Base-by-base conservation (phyloP, 2,329 filamentous ascomycete genomes). In the Diaporthe eres region DNA sequence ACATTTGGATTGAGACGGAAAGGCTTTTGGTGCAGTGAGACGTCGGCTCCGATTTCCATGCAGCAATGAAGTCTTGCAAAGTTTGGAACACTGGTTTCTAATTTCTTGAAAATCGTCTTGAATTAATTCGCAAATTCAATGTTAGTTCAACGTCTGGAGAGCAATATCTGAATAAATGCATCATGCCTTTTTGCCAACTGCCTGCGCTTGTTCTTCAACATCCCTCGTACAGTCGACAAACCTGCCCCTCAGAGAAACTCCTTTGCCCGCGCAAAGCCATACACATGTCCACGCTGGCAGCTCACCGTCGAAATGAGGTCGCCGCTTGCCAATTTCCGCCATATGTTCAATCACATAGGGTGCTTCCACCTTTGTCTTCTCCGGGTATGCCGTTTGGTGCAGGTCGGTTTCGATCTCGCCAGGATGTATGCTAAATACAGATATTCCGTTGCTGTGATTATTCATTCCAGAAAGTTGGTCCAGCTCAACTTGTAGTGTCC, bases 261-360 rank as follows among this genome's bases (percentile, higher is more conserved):
- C 65, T 9, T 19, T 53, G 9, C 49, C 47, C n/a, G 65, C 0
- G 19, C 47, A 68, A 2, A 68, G 47, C 65, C 65, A 68, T 19
- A 68, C 65, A 68, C 65, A 68, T 6, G 65, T 68, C 65, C 65
- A 68, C 22, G 65, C 65, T 7, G 65, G 47, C 49, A 68, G 34
- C 17, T 39, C 47, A 3, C 65, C 65, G 28, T 68, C 47, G 12
- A 39, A 68, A 39, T 68, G 65, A 25, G 65, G 65, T 53, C 65
- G 47, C n/a, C 65, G 47, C 47, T 68, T 68, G 31, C 65, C 15
- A 2, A 68, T 68, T 4, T 42, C 65, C 3, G 47, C 65, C 65
- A 68, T 68, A 9, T 68, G 65, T 13, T 68, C 65, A 1, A 68
- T 53, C 8, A 68, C 65, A 8, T 68, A 68, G 7, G 47, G 65